Conservation (phyloP, 306 rosid genomes). For the Lathyrus aphaca region DNA sequence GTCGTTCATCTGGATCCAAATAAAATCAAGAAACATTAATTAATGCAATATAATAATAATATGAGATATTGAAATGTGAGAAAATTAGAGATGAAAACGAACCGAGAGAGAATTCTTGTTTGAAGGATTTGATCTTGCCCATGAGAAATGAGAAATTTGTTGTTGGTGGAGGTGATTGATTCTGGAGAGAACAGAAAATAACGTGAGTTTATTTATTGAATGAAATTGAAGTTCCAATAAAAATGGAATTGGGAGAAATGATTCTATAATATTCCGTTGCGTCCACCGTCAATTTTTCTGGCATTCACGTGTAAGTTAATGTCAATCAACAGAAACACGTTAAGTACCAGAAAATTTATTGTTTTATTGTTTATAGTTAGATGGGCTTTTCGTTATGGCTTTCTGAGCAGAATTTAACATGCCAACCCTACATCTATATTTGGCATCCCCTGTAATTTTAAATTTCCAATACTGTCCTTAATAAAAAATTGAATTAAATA, state of each 20-base stretch:
- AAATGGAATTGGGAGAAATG: neutral
- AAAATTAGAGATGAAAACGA: constrained; percentile 8
- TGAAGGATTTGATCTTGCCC: constrained; percentile 50
- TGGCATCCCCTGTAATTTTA: too few species aligned
- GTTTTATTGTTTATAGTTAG: too few species aligned
- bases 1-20: constrained; percentile 45
- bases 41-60: constrained; percentile 1
- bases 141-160: neutral
- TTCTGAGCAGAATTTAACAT: too few species aligned
- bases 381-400: neutral
- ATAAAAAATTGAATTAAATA: too few species aligned
- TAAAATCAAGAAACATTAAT: constrained; percentile 17
- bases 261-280: constrained; percentile 31
- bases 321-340: constrained; percentile 17
- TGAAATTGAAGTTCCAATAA: neutral
- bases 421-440: too few species aligned
- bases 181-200: neutral
- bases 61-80: neutral
- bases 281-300: constrained; percentile 40
- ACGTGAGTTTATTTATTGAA: neutral
- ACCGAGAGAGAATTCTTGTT: constrained; percentile 47
- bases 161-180: neutral
- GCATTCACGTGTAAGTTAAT: constrained; percentile 32
- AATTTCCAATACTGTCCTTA: too few species aligned
- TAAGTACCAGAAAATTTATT: neutral